Percentiles rank a stretch among this genome's conserved stretches.
Conservation (phyloP, 768 basidiomycete species). For the Nidularia pulvinata region DNA sequence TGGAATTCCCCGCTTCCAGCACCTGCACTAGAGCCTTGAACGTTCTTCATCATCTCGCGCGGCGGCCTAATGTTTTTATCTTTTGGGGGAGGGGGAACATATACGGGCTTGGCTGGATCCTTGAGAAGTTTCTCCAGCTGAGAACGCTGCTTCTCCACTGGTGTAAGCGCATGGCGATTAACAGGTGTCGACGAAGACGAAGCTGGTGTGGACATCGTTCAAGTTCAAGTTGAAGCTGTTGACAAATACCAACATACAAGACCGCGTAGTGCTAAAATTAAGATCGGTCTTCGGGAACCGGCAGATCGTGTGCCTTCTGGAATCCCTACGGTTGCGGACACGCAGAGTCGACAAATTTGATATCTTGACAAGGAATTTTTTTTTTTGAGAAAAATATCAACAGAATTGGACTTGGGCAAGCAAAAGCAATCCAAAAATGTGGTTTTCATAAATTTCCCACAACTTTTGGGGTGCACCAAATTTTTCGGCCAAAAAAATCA, state of each 20-base stretch:
- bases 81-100: conserved; percentile 78
- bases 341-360: too few species aligned
- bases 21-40: conserved; percentile 96
- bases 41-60: conserved; percentile 99
- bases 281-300: too few species aligned
- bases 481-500: too few species aligned
- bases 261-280: too few species aligned
- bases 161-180: conserved; percentile 49
- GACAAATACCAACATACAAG: not conserved
- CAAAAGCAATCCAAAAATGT: too few species aligned
- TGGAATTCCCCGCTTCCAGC: conserved; percentile 99
- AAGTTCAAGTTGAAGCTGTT: not conserved
- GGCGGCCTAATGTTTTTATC: conserved; percentile 81
- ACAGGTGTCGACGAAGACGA: conserved; percentile 23
- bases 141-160: conserved; percentile 49
- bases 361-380: too few species aligned
- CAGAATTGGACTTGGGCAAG: too few species aligned
- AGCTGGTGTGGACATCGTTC: conserved; percentile 8
- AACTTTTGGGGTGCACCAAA: too few species aligned
- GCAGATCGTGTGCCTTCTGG: too few species aligned
- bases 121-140: conserved; percentile 90
- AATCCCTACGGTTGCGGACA: too few species aligned
- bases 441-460: too few species aligned
- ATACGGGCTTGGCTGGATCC: conserved; percentile 83
- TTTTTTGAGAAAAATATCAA: too few species aligned